These are phyloP conservation scores for Pyrenochaeta sp. DNA, from an alignment of 2,329 filamentous ascomycete genomes.

Conservation along the genomic window DNA sequence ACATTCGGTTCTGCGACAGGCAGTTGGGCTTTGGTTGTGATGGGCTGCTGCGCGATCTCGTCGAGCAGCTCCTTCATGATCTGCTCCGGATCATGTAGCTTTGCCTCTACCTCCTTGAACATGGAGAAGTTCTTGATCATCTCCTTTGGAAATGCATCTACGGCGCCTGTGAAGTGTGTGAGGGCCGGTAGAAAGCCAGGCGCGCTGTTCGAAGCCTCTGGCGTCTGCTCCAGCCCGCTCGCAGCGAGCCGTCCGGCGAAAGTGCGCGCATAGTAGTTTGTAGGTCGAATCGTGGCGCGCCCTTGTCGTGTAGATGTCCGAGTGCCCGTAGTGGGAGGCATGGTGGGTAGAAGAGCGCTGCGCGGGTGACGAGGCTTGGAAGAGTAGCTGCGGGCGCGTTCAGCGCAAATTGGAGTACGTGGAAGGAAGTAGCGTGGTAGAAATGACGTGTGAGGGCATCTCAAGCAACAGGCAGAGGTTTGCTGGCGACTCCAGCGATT, in stretches of 20 bases:
- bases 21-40: conserved; percentile 49
- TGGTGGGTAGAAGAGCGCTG: conserved; percentile 32
- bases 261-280: conserved; percentile 62
- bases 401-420: conserved; percentile 19
- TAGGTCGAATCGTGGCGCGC: conserved; percentile 56
- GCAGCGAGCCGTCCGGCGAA: conserved; percentile 51
- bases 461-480: conserved; percentile 30
- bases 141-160: conserved; percentile 91
- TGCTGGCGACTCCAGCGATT: conserved; percentile 31
- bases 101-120: conserved; percentile 96
- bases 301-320: conserved; percentile 56
- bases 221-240: conserved; percentile 49
- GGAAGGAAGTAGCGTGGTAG: conserved; percentile 25
- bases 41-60: conserved; percentile 61
- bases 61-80: conserved; percentile 79
- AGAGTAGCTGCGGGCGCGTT: conserved; percentile 29
- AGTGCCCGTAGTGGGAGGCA: conserved; percentile 48
- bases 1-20: conserved; percentile 37
- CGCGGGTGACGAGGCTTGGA: conserved; percentile 23
- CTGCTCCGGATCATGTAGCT: conserved; percentile 89
- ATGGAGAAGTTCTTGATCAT: conserved; percentile 95
- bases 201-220: conserved; percentile 46
- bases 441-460: conserved; percentile 39
- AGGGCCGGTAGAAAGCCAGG: conserved; percentile 71
- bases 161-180: conserved; percentile 85